A percentile compares a stretch with the other conserved stretches of the same genome.
Conservation (phyloP, 1,284 basidiomycete species). For the Pyrrhoderma lamaoense region DNA sequence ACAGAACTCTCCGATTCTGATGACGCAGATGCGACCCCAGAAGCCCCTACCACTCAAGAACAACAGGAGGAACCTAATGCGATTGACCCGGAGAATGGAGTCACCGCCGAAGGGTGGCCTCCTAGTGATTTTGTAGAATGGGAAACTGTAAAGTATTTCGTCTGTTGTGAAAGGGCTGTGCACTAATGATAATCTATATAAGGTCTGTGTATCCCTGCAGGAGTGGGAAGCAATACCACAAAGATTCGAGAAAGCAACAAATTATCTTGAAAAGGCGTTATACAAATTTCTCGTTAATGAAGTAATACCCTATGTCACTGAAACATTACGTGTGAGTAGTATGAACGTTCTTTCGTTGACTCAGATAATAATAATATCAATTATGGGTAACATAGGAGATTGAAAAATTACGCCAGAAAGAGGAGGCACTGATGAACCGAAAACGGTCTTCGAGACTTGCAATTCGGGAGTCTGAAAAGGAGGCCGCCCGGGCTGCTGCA, state of each 20-base stretch:
- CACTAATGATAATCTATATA: slow-evolving; percentile 5
- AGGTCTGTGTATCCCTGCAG: slow-evolving; percentile 74
- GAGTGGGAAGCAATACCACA: slow-evolving; percentile 76
- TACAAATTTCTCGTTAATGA: slow-evolving; percentile 58
- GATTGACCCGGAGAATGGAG: slow-evolving; percentile 14
- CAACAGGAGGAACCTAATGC: slow-evolving; percentile 19
- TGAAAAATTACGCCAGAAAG: slow-evolving; percentile 52
- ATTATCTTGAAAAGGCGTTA: slow-evolving; percentile 74
- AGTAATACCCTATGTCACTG: slow-evolving; percentile 60
- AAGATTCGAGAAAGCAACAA: slow-evolving; percentile 65
- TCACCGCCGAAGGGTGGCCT: slow-evolving; percentile 12
- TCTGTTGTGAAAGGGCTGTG: not conserved
- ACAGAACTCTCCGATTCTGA: slow-evolving; percentile 54
- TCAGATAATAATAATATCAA: not conserved
- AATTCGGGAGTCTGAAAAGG: slow-evolving; percentile 60
- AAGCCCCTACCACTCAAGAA: slow-evolving; percentile 19
- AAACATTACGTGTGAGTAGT: slow-evolving; percentile 50
- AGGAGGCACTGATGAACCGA: slow-evolving; percentile 65
- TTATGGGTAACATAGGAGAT: slow-evolving; percentile 52
- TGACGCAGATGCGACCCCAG: slow-evolving; percentile 15
- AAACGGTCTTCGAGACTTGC: slow-evolving; percentile 84
- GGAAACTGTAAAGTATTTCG: slow-evolving; percentile 60
- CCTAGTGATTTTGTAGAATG: slow-evolving; percentile 67
- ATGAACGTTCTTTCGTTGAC: not conserved
- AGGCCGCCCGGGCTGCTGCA: slow-evolving; percentile 52